These are phyloP conservation scores for Scheffersomyces stambukii DNA, from an alignment of 1,139 yeast species.

Conservation along the genomic window DNA sequence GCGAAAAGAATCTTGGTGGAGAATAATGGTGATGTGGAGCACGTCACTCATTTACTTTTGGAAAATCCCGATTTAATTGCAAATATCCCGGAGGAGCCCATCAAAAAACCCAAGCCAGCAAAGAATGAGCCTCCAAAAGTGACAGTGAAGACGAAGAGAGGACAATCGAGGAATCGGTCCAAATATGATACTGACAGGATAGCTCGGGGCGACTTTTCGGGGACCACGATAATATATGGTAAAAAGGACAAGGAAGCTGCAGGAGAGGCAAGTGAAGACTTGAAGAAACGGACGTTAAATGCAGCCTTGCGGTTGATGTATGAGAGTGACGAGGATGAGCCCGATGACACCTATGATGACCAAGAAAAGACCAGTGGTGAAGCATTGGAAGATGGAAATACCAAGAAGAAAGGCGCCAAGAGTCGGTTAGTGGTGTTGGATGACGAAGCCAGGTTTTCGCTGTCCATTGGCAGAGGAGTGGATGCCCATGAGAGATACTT, in stretches of 20 bases:
- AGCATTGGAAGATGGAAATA: slow-evolving; percentile 17
- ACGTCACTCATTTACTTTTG: slow-evolving; percentile 53
- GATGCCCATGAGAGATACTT: slow-evolving; percentile 36
- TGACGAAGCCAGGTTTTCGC: background rate
- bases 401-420: slow-evolving; percentile 6
- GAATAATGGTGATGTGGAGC: slow-evolving; percentile 52
- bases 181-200: slow-evolving; percentile 28
- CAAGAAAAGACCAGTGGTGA: slow-evolving; percentile 48
- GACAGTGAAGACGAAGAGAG: slow-evolving; percentile 1
- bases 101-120: slow-evolving; percentile 2
- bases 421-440: slow-evolving; percentile 3
- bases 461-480: too few relatives aligned
- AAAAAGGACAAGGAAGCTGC: slow-evolving; percentile 11
- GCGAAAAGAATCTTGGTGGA: slow-evolving; percentile 44
- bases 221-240: slow-evolving; percentile 19
- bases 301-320: slow-evolving; percentile 65
- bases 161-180: slow-evolving; percentile 12
- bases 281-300: slow-evolving; percentile 54
- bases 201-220: slow-evolving; percentile 19
- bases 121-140: slow-evolving; percentile 5
- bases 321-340: slow-evolving; percentile 73
- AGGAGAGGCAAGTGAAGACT: slow-evolving; percentile 12
- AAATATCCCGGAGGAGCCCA: slow-evolving; percentile 13
- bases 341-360: slow-evolving; percentile 82
- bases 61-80: slow-evolving; percentile 52